Percentiles rank a stretch among this genome's conserved stretches.
Evolutionary conservation across 257 asterid genomes (phyloP).

Genomic region (Salvia hispanica): DNA sequence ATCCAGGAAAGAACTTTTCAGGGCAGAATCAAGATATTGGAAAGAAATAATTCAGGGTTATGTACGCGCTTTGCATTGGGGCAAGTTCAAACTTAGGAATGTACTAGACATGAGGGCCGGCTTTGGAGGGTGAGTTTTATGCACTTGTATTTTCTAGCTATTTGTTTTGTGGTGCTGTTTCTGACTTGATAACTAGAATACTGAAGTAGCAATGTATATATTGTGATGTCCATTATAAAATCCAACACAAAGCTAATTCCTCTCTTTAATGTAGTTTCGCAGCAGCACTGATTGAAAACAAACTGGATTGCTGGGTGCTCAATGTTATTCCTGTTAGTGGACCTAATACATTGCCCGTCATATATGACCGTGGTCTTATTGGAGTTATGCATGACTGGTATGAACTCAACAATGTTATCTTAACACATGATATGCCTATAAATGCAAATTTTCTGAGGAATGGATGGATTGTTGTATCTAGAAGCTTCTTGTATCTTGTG

Average conservation of each 20-base stretch:
- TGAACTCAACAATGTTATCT: slow-evolving; percentile 23
- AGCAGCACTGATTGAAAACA: slow-evolving; percentile 74
- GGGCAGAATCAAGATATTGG: slow-evolving; percentile 84
- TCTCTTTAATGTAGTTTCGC: slow-evolving; percentile 66
- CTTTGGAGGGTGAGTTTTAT: slow-evolving; percentile 76
- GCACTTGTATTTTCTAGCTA: slow-evolving; percentile 19
- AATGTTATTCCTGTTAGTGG: slow-evolving; percentile 94
- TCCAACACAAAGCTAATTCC: slow-evolving; percentile 16
- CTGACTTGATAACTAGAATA: not conserved
- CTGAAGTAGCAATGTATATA: slow-evolving; percentile 7
- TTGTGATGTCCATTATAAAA: not conserved
- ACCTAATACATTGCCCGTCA: slow-evolving; percentile 86
- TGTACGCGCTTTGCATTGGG: slow-evolving; percentile 67
- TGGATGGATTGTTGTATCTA: not conserved
- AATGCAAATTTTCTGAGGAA: not conserved
- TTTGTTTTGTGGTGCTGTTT: slow-evolving; percentile 18
- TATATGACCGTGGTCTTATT: slow-evolving; percentile 90
- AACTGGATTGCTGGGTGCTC: slow-evolving; percentile 90
- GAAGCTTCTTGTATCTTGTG: not conserved
- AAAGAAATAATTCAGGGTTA: slow-evolving; percentile 67
- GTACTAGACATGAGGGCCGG: slow-evolving; percentile 99
- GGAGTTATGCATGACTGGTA: slow-evolving; percentile 99
- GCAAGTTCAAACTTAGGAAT: slow-evolving; percentile 63
- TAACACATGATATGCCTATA: not conserved
- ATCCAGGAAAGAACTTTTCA: slow-evolving; percentile 79